These are phyloP conservation scores for Astrothelium subdiscretum DNA, from an alignment of 495 filamentous ascomycete species.

Conservation along the genomic window DNA sequence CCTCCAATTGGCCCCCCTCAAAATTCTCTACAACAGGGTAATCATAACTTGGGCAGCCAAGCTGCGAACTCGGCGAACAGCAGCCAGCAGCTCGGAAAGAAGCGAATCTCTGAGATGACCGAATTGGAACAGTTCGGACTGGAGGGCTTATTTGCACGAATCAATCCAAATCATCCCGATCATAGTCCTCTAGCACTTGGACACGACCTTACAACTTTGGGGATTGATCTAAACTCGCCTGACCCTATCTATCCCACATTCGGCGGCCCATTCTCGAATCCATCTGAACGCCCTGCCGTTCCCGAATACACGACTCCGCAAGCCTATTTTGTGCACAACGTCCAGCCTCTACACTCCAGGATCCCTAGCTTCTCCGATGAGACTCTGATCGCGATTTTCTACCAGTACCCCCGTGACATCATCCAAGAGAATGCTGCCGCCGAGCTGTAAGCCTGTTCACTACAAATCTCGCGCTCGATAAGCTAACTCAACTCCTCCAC, in stretches of 20 bases:
- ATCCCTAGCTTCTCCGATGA: slow-evolving; percentile 79
- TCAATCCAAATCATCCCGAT: slow-evolving; percentile 40
- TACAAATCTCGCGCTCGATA: background rate
- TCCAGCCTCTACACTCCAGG: slow-evolving; percentile 65
- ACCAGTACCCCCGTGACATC: slow-evolving; percentile 71
- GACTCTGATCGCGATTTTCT: slow-evolving; percentile 90
- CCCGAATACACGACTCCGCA: slow-evolving; percentile 69
- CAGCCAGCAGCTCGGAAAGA: slow-evolving; percentile 37
- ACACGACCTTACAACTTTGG: slow-evolving; percentile 64
- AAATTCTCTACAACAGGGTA: slow-evolving; percentile 28
- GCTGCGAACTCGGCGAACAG: slow-evolving; percentile 28
- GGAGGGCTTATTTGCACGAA: slow-evolving; percentile 53
- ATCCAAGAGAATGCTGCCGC: slow-evolving; percentile 75
- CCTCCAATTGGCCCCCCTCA: slow-evolving; percentile 11
- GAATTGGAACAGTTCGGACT: slow-evolving; percentile 72
- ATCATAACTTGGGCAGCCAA: slow-evolving; percentile 35
- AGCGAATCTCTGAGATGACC: slow-evolving; percentile 62
- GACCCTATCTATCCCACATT: slow-evolving; percentile 55
- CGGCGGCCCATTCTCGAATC: slow-evolving; percentile 58
- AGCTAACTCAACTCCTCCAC: background rate
- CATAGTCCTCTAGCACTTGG: slow-evolving; percentile 62
- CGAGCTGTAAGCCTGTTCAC: slow-evolving; percentile 50
- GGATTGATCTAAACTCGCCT: slow-evolving; percentile 59
- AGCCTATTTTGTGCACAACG: slow-evolving; percentile 80
- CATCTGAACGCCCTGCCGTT: slow-evolving; percentile 44